Base-by-base conservation (phyloP, 495 filamentous ascomycete genomes). In the Articulospora tetracladia region DNA sequence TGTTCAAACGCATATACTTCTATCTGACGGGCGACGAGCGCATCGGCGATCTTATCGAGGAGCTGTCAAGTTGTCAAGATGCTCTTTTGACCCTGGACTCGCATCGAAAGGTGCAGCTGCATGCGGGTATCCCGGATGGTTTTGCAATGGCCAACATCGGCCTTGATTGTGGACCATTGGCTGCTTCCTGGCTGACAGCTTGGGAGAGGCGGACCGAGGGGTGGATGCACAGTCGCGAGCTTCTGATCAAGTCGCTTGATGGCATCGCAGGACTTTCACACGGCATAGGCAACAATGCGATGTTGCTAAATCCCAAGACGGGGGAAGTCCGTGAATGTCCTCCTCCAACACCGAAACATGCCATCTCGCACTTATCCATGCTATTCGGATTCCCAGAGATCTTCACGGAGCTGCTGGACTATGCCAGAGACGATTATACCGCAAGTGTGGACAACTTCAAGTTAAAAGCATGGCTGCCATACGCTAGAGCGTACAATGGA, bases 1-100 rank as follows among this genome's bases (percentile, higher is more conserved):
- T 50, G 4, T 50, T 50, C 23, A 50, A 50, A 25, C 47, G 47
- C 47, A 50, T 50, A 12, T 50, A 50, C 47, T 50, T 50, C 47
- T 50, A 50, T 17, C 47, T 50, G 6, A 50, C 47, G 25, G 47
- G 47, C 6, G 47, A 50, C 17, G 47, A 50, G 20, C 47, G 47
- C 17, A 50, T 22, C 17, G 47, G 47, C 11, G 47, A 50, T 26
- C 23, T 50, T 6, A 50, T 50, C 10, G 23, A 50, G 4, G 47
- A 50, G 47, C 47, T 50, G 4, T 50, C 47, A 25, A 50, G 22
- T 10, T 50, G 47, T 17, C 47, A 50, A 50, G 25, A 50, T 50
- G 20, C 47, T 50, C 23, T 50, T 25, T 25, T 50, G 23, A 50
- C 47, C n/a, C 25, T 50, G 25, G 47, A 50, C 47, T 50, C 47